phyloP scores from a whole-genome alignment of 148 eudicot species.

The Diospyros kaki region DNA sequence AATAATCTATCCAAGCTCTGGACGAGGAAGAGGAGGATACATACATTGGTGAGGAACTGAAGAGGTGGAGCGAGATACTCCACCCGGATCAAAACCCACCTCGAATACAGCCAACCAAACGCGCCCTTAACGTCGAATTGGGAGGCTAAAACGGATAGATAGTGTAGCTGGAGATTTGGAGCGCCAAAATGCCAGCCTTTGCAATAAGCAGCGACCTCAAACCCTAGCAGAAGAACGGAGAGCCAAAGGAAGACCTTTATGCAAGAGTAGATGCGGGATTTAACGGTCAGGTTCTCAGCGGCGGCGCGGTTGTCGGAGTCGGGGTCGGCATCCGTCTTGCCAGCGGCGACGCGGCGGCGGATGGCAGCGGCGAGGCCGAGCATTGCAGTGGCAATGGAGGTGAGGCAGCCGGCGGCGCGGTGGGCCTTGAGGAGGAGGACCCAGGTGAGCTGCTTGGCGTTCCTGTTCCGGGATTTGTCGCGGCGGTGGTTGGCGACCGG shows the following conservation, averaged over 20 bases:
- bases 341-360: slow-evolving; percentile 65
- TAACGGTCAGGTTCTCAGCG: slow-evolving; percentile 17
- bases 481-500: slow-evolving; percentile 6
- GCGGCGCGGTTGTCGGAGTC: slow-evolving; percentile 3
- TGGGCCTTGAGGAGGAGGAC: slow-evolving; percentile 76
- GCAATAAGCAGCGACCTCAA: slow-evolving; percentile 61
- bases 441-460: slow-evolving; percentile 89
- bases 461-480: slow-evolving; percentile 43
- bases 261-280: slow-evolving; percentile 37
- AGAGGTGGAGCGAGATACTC: slow-evolving; percentile 79
- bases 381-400: slow-evolving; percentile 53
- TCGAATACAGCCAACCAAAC: slow-evolving; percentile 48
- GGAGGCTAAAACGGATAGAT: slow-evolving; percentile 23
- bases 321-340: slow-evolving; percentile 49
- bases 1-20: slow-evolving; percentile 86
- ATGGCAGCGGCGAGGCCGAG: slow-evolving; percentile 47
- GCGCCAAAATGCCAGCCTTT: slow-evolving; percentile 63
- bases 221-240: slow-evolving; percentile 39
- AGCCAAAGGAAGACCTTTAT: slow-evolving; percentile 44
- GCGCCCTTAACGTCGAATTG: slow-evolving; percentile 27
- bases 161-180: slow-evolving; percentile 38
- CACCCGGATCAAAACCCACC: slow-evolving; percentile 72
- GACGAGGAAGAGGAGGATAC: slow-evolving; percentile 64
- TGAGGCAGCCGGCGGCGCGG: slow-evolving; percentile 74
- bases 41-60: slow-evolving; percentile 64